Percentiles rank a stretch among this genome's conserved stretches.
These are phyloP conservation scores for Hanseniaspora lachancei DNA, from an alignment of 805 yeast genomes.

Conservation along the genomic window DNA sequence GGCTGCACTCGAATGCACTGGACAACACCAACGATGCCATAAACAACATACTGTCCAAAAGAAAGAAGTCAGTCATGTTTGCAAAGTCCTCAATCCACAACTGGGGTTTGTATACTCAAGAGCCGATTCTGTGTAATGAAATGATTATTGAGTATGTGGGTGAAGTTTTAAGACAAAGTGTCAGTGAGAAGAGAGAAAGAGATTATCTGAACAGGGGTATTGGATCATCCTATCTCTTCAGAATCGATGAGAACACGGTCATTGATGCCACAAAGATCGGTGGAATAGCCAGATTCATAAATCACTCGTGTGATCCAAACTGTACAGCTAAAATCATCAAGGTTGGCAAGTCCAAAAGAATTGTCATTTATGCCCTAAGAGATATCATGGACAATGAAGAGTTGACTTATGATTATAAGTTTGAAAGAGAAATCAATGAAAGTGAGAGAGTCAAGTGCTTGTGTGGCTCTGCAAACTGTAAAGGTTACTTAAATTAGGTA, in stretches of 20 bases:
- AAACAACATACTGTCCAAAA: slow-evolving; percentile 44
- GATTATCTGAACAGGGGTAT: slow-evolving; percentile 79
- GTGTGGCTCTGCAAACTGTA: slow-evolving; percentile 92
- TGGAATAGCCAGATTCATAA: slow-evolving; percentile 91
- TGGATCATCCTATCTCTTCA: slow-evolving; percentile 84
- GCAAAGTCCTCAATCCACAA: slow-evolving; percentile 94
- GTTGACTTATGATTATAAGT: slow-evolving; percentile 89
- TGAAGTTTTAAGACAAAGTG: slow-evolving; percentile 81
- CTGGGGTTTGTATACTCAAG: slow-evolving; percentile 95
- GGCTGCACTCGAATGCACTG: not conserved
- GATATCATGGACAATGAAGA: slow-evolving; percentile 85
- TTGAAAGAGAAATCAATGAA: slow-evolving; percentile 80
- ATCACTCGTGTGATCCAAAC: slow-evolving; percentile 94
- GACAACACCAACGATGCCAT: slow-evolving; percentile 14
- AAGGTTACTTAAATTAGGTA: slow-evolving; percentile 66
- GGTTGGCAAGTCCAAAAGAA: slow-evolving; percentile 85
- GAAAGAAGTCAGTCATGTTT: slow-evolving; percentile 90
- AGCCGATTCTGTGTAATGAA: slow-evolving; percentile 88
- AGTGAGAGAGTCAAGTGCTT: slow-evolving; percentile 79
- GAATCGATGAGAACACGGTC: slow-evolving; percentile 87
- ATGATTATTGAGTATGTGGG: slow-evolving; percentile 98
- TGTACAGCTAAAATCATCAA: slow-evolving; percentile 94
- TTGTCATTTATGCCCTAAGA: slow-evolving; percentile 83
- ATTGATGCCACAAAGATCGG: slow-evolving; percentile 96
- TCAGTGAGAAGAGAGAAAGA: slow-evolving; percentile 84